Conservation (phyloP, 2,329 filamentous ascomycete genomes). For the Aspergillus ruber region DNA sequence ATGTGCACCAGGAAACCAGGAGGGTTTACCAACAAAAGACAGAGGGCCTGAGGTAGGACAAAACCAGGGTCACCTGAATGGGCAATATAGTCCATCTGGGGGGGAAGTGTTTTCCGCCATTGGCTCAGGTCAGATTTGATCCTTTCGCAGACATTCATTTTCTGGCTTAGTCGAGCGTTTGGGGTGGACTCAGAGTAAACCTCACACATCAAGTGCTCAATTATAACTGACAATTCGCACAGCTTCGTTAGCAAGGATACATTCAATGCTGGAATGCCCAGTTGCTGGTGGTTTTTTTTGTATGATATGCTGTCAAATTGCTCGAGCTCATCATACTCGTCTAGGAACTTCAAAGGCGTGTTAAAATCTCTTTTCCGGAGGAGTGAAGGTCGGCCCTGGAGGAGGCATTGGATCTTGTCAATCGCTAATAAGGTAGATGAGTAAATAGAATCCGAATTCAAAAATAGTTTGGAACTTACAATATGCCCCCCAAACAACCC, state of each 20-base stretch:
- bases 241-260: conserved; percentile 22
- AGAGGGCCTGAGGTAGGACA: conserved; percentile 14
- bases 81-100: conserved; percentile 16
- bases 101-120: conserved; percentile 20
- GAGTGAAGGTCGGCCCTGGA: conserved; percentile 47
- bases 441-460: too few relatives aligned
- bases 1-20: background rate
- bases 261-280: conserved; percentile 14
- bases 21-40: conserved; percentile 11
- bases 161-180: conserved; percentile 8
- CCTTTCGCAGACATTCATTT: conserved; percentile 10
- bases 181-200: conserved; percentile 22
- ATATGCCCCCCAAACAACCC: conserved; percentile 45
- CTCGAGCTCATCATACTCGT: conserved; percentile 39
- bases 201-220: conserved; percentile 26
- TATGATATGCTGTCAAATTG: conserved; percentile 42
- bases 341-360: conserved; percentile 39
- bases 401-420: conserved; percentile 52
- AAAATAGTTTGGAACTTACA: conserved; percentile 4
- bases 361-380: conserved; percentile 40
- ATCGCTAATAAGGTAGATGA: conserved; percentile 10
- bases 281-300: conserved; percentile 4
- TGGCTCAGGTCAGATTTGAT: conserved; percentile 15
- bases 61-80: conserved; percentile 14
- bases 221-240: conserved; percentile 28